A percentile compares a stretch with the other conserved stretches of the same genome.
Evolutionary conservation across 257 asterid genomes (phyloP).

Genomic region (Petrea volubilis): DNA sequence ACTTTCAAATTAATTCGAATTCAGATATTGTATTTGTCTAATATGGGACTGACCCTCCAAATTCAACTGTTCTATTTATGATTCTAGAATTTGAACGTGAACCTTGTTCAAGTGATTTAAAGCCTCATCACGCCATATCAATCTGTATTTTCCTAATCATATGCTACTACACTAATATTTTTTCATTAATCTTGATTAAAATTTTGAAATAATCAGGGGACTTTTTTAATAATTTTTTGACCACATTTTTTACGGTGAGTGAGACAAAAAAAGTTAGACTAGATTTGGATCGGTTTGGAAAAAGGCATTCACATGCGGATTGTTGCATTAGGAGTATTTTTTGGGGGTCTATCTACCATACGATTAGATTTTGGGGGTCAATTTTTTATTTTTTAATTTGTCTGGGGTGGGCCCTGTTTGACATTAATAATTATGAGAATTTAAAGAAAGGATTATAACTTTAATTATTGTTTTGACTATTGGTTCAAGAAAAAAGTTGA

Average conservation of each 20-base stretch:
- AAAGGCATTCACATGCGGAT: conserved; percentile 27
- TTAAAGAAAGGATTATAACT: conserved; percentile 11
- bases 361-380: conserved; percentile 15
- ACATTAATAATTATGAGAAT: not conserved
- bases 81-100: too few species aligned
- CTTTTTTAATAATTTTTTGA: not conserved
- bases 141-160: conserved; percentile 10
- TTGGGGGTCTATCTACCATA: conserved; percentile 15
- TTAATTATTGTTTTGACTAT: conserved; percentile 14
- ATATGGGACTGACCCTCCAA: too few species aligned
- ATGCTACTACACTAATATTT: conserved; percentile 15
- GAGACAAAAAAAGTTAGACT: conserved; percentile 30
- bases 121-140: too few species aligned
- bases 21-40: too few species aligned
- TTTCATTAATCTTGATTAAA: conserved; percentile 1
- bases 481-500: not conserved
- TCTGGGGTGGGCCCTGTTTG: conserved; percentile 17
- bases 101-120: too few species aligned
- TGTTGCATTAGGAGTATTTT: conserved; percentile 4
- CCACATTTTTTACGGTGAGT: conserved; percentile 17
- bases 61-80: too few species aligned
- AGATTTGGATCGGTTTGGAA: conserved; percentile 31
- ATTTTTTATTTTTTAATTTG: conserved; percentile 1
- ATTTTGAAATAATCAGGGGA: not conserved
- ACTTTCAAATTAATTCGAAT: too few species aligned